phyloP scores from a whole-genome alignment of 2,329 filamentous ascomycete species.

The Sporothrix dimorphospora region DNA sequence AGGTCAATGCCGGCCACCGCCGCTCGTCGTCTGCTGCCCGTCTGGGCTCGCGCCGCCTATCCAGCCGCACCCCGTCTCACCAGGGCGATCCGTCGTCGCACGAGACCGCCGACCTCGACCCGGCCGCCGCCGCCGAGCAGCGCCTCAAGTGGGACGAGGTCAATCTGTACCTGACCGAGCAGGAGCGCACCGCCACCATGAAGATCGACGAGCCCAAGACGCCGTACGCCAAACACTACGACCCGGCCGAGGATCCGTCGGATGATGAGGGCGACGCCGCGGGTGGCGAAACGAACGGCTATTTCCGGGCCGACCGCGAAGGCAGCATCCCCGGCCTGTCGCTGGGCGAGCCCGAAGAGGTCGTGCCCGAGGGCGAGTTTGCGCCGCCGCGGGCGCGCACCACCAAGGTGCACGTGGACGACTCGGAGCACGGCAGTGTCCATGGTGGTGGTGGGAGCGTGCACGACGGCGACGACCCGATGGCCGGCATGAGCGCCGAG shows the following conservation, averaged over 20 bases:
- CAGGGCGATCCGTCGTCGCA: slow-evolving; percentile 37
- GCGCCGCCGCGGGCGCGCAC: slow-evolving; percentile 42
- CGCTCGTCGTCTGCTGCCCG: slow-evolving; percentile 76
- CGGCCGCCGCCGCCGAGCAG: slow-evolving; percentile 63
- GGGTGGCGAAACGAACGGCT: slow-evolving; percentile 38
- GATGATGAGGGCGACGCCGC: slow-evolving; percentile 78
- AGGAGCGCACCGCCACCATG: slow-evolving; percentile 94
- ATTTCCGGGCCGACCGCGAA: slow-evolving; percentile 2
- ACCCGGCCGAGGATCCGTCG: slow-evolving; percentile 83
- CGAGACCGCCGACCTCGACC: slow-evolving; percentile 34
- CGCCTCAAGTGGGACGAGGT: slow-evolving; percentile 98
- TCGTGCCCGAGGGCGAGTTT: slow-evolving; percentile 55
- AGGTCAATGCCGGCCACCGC: slow-evolving; percentile 88
- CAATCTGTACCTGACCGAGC: slow-evolving; percentile 95
- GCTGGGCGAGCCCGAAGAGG: slow-evolving; percentile 88
- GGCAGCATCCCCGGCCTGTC: slow-evolving; percentile 92
- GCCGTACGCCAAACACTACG: slow-evolving; percentile 89
- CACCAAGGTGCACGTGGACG: slow-evolving; percentile 79
- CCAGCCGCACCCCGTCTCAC: slow-evolving; percentile 53
- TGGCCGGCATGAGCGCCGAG: slow-evolving; percentile 63
- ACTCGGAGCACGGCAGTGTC: slow-evolving; percentile 49
- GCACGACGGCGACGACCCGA: slow-evolving; percentile 58
- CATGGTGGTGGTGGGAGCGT: slow-evolving; percentile 51
- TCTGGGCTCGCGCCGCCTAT: slow-evolving; percentile 73
- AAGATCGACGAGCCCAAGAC: slow-evolving; percentile 99